These are phyloP conservation scores for Zygnema cylindricum DNA, from an alignment of 139 green algal species.

Conservation along the genomic window DNA sequence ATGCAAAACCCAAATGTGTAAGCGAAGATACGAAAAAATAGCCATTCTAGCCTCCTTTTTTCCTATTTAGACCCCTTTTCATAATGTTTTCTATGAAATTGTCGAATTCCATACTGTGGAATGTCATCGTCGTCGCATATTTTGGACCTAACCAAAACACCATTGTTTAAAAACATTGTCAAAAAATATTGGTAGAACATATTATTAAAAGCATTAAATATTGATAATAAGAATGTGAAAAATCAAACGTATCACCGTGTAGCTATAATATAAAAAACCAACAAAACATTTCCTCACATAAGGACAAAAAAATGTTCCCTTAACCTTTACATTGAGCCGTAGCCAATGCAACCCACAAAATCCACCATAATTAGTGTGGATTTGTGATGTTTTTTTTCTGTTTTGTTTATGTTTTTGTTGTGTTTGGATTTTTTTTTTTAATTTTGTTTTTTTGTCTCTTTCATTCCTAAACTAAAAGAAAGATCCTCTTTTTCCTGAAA, in stretches of 20 bases:
- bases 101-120: background rate
- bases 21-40: background rate
- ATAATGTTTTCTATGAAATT: background rate
- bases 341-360: too few species aligned
- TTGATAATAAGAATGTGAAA: background rate
- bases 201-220: background rate
- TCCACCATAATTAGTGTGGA: too few species aligned
- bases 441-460: too few species aligned
- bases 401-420: too few species aligned
- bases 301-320: too few species aligned
- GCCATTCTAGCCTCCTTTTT: background rate
- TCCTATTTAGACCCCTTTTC: background rate
- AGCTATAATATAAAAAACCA: background rate
- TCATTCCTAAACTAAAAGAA: too few species aligned
- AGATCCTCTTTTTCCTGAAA: too few species aligned
- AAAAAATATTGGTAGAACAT: background rate
- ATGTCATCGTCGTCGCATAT: background rate
- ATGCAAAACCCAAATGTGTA: background rate
- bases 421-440: too few species aligned
- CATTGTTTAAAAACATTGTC: background rate
- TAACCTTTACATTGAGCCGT: too few species aligned
- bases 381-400: too few species aligned
- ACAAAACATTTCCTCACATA: too few species aligned
- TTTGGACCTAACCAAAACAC: background rate
- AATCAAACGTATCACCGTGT: background rate